Percentiles rank a stretch among this genome's conserved stretches.
phyloP scores from a whole-genome alignment of 2,329 filamentous ascomycete genomes.

The Pestalotiopsis sp. region DNA sequence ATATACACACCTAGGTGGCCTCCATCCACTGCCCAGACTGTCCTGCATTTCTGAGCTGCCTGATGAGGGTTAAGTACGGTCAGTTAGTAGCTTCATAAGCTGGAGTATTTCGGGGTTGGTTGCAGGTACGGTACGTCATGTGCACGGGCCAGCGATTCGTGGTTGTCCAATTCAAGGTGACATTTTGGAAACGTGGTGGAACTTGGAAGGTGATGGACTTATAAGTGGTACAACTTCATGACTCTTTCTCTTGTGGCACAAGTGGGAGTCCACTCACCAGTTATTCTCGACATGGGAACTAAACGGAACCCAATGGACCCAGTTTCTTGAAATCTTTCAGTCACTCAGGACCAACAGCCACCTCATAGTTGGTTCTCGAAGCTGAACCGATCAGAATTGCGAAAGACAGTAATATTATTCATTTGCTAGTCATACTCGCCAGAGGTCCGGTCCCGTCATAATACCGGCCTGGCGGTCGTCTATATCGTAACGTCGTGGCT shows the following conservation, averaged over 20 bases:
- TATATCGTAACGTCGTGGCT: background rate
- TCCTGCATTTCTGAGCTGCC: slow-evolving; percentile 3
- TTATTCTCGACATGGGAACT: no score
- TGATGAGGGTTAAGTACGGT: background rate
- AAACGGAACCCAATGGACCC: no score
- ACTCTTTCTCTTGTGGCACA: no score
- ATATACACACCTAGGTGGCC: background rate
- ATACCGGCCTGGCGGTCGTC: background rate
- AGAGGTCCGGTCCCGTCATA: background rate
- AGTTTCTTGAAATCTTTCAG: no score
- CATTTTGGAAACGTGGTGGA: slow-evolving; percentile 3
- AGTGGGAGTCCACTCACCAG: no score
- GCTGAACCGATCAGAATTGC: background rate
- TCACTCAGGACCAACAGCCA: no score
- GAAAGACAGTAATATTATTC: background rate
- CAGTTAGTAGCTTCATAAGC: background rate
- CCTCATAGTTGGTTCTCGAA: no score
- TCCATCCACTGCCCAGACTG: background rate
- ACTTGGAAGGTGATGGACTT: no score
- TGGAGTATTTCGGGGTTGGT: background rate
- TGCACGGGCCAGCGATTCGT: slow-evolving; percentile 1
- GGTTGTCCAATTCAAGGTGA: slow-evolving; percentile 8
- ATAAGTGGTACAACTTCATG: no score
- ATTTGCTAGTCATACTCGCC: background rate
- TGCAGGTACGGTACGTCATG: background rate